phyloP scores from a whole-genome alignment of 805 yeast species.

The Candida methanosorbosa region DNA sequence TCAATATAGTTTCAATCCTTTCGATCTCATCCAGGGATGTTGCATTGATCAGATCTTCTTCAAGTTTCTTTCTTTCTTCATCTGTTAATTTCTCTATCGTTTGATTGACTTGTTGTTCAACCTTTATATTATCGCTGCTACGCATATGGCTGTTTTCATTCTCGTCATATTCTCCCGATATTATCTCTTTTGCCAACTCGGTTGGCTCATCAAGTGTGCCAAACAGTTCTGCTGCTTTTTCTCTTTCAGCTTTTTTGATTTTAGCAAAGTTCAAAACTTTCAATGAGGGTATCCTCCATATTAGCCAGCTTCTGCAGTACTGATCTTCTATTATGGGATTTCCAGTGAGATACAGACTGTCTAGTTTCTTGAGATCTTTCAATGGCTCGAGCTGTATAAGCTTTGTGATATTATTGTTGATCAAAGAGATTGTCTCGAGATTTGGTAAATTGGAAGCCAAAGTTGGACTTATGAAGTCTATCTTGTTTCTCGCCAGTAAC shows the following conservation, averaged over 20 bases:
- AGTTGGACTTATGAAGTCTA: conserved; percentile 31
- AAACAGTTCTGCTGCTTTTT: conserved; percentile 33
- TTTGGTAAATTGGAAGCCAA: conserved; percentile 37
- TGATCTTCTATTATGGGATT: conserved; percentile 45
- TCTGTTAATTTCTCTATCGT: conserved; percentile 38
- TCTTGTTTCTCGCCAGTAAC: conserved; percentile 55
- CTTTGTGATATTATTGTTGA: conserved; percentile 40
- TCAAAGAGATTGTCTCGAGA: conserved; percentile 42
- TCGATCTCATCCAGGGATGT: conserved; percentile 68
- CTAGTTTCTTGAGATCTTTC: conserved; percentile 30
- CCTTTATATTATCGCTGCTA: background rate
- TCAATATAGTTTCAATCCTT: conserved; percentile 53
- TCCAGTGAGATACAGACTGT: conserved; percentile 42
- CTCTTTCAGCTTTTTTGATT: conserved; percentile 48
- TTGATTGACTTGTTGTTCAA: background rate
- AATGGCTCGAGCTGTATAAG: conserved; percentile 34
- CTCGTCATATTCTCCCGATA: conserved; percentile 9
- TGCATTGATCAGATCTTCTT: conserved; percentile 51
- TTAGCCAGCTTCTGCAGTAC: conserved; percentile 50
- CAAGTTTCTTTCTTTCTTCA: conserved; percentile 43
- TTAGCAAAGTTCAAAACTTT: conserved; percentile 59
- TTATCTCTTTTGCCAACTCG: conserved; percentile 21
- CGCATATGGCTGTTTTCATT: conserved; percentile 4
- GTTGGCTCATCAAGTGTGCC: conserved; percentile 24
- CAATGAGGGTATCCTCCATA: conserved; percentile 57